Percentiles rank a stretch among this genome's conserved stretches.
These are phyloP conservation scores for Petunia hybrid DNA, from an alignment of 305 asterid species.

Conservation along the genomic window DNA sequence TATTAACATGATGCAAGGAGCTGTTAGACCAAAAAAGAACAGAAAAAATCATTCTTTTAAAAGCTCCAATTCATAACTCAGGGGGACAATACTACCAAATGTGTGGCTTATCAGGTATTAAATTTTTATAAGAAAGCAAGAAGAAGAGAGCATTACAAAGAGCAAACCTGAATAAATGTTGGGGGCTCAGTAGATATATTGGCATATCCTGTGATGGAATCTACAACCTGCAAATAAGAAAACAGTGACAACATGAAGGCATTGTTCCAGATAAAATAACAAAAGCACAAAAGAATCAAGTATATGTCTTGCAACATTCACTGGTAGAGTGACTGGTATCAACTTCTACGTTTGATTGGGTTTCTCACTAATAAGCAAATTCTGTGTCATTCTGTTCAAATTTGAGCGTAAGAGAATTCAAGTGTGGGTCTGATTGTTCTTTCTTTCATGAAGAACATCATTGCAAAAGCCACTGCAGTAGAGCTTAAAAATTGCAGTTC, in stretches of 20 bases:
- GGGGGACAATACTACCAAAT: background rate
- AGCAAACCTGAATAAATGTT: constrained; percentile 86
- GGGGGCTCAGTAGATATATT: constrained; percentile 73
- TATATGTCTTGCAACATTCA: background rate
- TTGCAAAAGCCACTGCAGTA: background rate
- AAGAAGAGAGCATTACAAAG: too few species aligned
- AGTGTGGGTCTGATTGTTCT: background rate
- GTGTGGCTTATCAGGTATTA: background rate
- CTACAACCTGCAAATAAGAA: constrained; percentile 68
- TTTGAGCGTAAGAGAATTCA: background rate
- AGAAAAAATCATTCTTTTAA: too few species aligned
- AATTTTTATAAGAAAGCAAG: background rate
- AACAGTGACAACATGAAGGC: background rate
- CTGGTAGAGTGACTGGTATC: background rate
- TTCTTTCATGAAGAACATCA: background rate
- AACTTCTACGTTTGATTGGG: background rate
- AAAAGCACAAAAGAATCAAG: background rate
- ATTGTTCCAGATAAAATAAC: background rate
- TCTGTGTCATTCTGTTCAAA: background rate
- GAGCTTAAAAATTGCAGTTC: background rate
- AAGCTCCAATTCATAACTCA: background rate
- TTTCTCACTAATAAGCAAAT: background rate
- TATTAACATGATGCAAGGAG: too few species aligned
- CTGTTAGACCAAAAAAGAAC: too few species aligned
- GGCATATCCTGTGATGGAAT: constrained; percentile 64